These are phyloP conservation scores for Penicillium argentinense DNA, from an alignment of 495 filamentous ascomycete genomes.

Conservation along the genomic window DNA sequence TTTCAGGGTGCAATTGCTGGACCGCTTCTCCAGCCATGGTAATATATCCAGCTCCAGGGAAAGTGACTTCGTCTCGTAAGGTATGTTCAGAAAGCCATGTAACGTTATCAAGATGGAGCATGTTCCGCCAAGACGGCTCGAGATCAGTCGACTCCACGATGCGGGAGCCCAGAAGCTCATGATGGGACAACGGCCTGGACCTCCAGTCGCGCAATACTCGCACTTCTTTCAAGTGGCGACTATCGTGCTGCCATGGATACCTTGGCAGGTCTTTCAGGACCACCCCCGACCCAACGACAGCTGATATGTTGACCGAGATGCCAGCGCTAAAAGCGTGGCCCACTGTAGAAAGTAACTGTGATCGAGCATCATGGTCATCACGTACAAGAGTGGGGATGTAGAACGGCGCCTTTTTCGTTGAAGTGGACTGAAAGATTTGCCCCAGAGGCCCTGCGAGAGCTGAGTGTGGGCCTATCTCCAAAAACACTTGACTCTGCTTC, in stretches of 20 bases:
- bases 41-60: constrained; percentile 45
- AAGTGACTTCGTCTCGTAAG: constrained; percentile 35
- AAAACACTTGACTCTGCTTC: background rate
- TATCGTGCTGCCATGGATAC: constrained; percentile 51
- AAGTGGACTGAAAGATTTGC: constrained; percentile 27
- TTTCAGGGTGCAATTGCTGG: constrained; percentile 14
- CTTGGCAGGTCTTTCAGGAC: constrained; percentile 41
- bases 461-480: constrained; percentile 64
- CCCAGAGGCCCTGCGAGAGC: constrained; percentile 57
- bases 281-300: constrained; percentile 30
- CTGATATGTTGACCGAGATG: constrained; percentile 21
- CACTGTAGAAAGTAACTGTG: no score
- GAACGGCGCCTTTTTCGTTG: background rate
- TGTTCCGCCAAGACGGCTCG: constrained; percentile 52
- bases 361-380: constrained; percentile 14
- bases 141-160: constrained; percentile 35
- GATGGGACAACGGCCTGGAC: constrained; percentile 38
- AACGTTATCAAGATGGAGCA: constrained; percentile 38
- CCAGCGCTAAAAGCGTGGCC: no score
- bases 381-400: constrained; percentile 33
- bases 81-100: constrained; percentile 52
- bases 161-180: constrained; percentile 45
- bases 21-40: constrained; percentile 49
- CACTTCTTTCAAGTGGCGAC: constrained; percentile 45
- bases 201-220: constrained; percentile 46